These are phyloP conservation scores for Heterobasidion irregulare DNA, from an alignment of 1,284 basidiomycete species.

Conservation along the genomic window DNA sequence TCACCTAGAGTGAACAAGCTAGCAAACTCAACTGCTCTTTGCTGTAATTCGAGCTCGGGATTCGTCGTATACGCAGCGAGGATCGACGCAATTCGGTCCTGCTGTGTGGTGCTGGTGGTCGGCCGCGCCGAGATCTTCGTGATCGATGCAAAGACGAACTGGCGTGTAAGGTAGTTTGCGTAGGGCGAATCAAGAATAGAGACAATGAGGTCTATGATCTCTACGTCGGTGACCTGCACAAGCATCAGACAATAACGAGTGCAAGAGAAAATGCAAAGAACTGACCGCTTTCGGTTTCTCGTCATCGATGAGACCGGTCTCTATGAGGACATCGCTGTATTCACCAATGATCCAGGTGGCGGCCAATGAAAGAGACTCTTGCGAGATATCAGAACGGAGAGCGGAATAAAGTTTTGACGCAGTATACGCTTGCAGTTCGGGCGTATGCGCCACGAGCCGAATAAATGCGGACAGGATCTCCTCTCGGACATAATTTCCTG, in stretches of 20 bases:
- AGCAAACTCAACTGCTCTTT: conserved; percentile 92
- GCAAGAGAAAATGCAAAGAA: conserved; percentile 1
- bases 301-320: conserved; percentile 86
- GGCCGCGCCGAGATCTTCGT: conserved; percentile 86
- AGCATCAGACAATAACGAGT: not conserved
- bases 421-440: conserved; percentile 95
- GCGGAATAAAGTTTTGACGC: conserved; percentile 89
- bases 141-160: conserved; percentile 86
- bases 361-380: conserved; percentile 90
- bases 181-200: conserved; percentile 93
- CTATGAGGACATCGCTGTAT: conserved; percentile 87
- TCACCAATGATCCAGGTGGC: conserved; percentile 97
- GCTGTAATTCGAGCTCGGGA: conserved; percentile 92
- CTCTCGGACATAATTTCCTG: conserved; percentile 98
- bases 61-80: conserved; percentile 75
- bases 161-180: conserved; percentile 83
- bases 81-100: conserved; percentile 72
- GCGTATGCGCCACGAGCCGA: conserved; percentile 93
- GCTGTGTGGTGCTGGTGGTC: conserved; percentile 56
- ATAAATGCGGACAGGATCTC: conserved; percentile 95
- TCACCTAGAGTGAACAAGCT: conserved; percentile 73
- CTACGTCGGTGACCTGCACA: conserved; percentile 65
- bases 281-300: conserved; percentile 68
- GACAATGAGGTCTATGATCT: conserved; percentile 82
- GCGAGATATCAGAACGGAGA: conserved; percentile 88